Conservation (phyloP, 306 rosid genomes). For the Begonia fuchsioides region DNA sequence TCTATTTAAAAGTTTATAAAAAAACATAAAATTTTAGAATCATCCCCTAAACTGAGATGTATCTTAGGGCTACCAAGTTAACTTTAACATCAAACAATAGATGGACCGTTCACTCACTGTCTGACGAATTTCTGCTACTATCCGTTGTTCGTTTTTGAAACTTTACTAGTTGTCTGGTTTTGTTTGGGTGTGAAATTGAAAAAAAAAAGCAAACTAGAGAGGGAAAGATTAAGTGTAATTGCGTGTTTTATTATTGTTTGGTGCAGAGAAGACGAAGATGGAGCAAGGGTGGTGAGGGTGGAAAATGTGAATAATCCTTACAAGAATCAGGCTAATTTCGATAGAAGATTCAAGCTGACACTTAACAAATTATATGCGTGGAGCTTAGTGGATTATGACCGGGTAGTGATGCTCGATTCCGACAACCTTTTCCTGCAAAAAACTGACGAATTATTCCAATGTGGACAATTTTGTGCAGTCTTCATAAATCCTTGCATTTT, state of each 20-base stretch:
- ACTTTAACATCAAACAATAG: no score
- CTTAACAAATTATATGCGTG: constrained; percentile 82
- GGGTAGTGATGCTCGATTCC: constrained; percentile 82
- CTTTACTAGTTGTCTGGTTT: no score
- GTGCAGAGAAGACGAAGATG: constrained; percentile 66
- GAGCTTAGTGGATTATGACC: constrained; percentile 68
- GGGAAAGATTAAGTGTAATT: neutral
- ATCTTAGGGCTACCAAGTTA: no score
- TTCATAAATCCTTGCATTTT: constrained; percentile 84
- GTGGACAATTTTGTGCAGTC: constrained; percentile 82
- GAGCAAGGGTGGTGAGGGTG: constrained; percentile 76
- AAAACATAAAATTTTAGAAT: neutral
- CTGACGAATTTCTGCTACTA: no score
- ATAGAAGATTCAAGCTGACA: constrained; percentile 55
- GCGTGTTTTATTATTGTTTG: constrained; percentile 3
- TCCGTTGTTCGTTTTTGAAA: no score
- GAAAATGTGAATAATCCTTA: constrained; percentile 74
- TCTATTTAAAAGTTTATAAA: no score
- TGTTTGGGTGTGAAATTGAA: no score
- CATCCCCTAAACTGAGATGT: neutral
- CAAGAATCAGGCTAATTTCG: constrained; percentile 44
- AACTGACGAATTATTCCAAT: constrained; percentile 69
- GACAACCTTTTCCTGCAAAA: constrained; percentile 75
- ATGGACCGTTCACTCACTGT: no score
- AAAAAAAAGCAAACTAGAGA: no score